Base-by-base conservation (phyloP, 1,139 yeast genomes). In the Nakaseomyces delphensis region DNA sequence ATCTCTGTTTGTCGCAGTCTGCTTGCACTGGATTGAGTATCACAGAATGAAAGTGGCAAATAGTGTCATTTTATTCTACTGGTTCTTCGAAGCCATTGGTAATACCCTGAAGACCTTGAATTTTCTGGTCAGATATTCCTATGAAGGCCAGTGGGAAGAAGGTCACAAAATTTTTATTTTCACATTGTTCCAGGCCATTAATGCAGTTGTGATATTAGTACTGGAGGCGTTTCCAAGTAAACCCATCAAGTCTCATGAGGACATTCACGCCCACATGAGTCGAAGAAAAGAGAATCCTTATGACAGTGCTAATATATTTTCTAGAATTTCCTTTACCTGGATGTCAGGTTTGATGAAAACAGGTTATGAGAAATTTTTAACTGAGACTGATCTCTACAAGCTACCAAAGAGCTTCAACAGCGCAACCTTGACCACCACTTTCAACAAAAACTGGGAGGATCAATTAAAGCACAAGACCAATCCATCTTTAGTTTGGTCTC, bases 331-430 rank as follows among this genome's bases (percentile, higher is more conserved):
- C 0, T 91, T 91, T 62, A 69, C 77, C 35, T 91, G 99, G 99
- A 83, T 91, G 94, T 77, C 89, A 2, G 84, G 81, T 4, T 69
- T 91, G 57, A 89, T 91, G 96, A 79, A 72, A 57, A 74, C 74
- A 45, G 99, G 99, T 19, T 85, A 83, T 58, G 64, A 70, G 23
- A 79, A 81, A 45, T 91, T 65, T 59, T 70, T 91, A 51, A 74
- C 80, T 9, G 91, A 83, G 56, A 67, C 69, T 2, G 97, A 91
- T 62, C 71, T 91, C 51, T 96, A 96, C 13, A 73, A 77, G 15
- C 70, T 91, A 46, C 96, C 98, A 13, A 57, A 66, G 10, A 76
- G 72, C 42, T 77, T 83, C 54, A 74, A 70, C 48, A 68, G 91
- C 9, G 64, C 67, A 9, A 64, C 64, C 28, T 69, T 79, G 18